Evolutionary conservation across 371 early-diverging fungal genomes (phyloP), one percentile per base, ranked within the genome.

Genomic region (Cokeromyces recurvatus): DNA sequence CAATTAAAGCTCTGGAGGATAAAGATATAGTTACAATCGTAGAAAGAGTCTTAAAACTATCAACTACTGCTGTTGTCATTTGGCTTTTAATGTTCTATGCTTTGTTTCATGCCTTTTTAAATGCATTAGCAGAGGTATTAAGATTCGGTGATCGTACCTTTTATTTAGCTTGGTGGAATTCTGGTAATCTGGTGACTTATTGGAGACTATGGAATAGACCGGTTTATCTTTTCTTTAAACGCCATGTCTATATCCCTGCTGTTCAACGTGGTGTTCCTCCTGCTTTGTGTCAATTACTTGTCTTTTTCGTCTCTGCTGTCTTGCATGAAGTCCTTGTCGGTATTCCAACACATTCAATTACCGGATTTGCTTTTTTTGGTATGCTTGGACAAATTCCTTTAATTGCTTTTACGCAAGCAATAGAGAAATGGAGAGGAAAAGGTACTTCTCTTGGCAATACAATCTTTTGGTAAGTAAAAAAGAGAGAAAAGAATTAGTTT

Each of bases 171-270:
- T 93, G 93, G 94, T 94, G 95, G 95, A 94, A 94, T 67, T 82
- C 87, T 1, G 77, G 78, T 14, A 87, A 89, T 21, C 68, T 94
- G 45, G 85, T 80, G 9, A 79, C 79, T 31, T 94, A 94, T 68
- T 94, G 94, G 94, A 75, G 90, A 24, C 69, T 87, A 19, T 94
- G 95, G 95, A 94, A 94, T 68, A 67, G 81, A 46, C 94, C 94
- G 0, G 90, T 94, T 15, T 86, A 92, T 71, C 74, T 80, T 29
- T 89, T 82, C 59, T 84, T 90, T 63, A 94, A 94, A 64, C 82
- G 95, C 1, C 95, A 94, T 59, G 78, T 94, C 5, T 91, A 91
- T 66, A 59, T 92, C 11, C 75, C 75, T 17, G 55, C 62, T 25
- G 75, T 74, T 9, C 68, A 64, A 27, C 47, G 56, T n/a, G 84